Evolutionary conservation across 2,329 filamentous ascomycete species (phyloP), one percentile per base, ranked within the genome.

Genomic region (Alternaria incomplexa): DNA sequence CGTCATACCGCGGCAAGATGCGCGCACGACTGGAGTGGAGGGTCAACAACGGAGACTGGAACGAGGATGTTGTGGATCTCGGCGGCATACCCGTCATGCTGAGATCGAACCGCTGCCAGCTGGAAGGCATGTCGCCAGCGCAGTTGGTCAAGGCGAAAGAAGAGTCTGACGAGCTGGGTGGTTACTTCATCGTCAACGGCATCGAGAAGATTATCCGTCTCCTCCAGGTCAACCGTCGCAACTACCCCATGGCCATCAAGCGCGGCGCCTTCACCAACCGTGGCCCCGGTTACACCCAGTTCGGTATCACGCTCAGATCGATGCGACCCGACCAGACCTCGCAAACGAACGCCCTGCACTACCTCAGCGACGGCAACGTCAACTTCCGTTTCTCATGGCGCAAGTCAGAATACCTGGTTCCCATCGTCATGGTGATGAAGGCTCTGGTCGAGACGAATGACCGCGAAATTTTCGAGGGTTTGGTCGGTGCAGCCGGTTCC

Each of bases 321-420:
- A 93, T 97, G 58, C 89, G 96, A 62, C 94, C 94, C n/a, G 96
- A 99, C 81, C 93, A 99, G 82, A 97, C 95, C 9, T 97, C 94
- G 28, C 95, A 98, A 81, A 98, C 95, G 40, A 99, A 98, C 75
- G 93, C 97, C 32, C 86, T 99, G 52, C 96, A 99, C 82, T 99
- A 98, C 80, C 87, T 99, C 60, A 93, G 87, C 73, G 96, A 99
- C 78, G 96, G 96, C 68, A 98, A 97, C 80, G 90, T 98, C 73
- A 98, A 93, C 0, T 97, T 99, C 82, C 88, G 96, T 60, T 99
- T 99, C 81, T 97, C 95, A 7, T 99, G 95, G 95, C 88, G 94
- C 70, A 99, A 99, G 82, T 93, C 93, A 71, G 96, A 99, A 81
- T 99, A 93, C 76, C 88, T 99, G n/a, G 88, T 99, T 3, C 96